Conservation (phyloP, 805 yeast genomes). For the Teunomyces aglyptinius region DNA sequence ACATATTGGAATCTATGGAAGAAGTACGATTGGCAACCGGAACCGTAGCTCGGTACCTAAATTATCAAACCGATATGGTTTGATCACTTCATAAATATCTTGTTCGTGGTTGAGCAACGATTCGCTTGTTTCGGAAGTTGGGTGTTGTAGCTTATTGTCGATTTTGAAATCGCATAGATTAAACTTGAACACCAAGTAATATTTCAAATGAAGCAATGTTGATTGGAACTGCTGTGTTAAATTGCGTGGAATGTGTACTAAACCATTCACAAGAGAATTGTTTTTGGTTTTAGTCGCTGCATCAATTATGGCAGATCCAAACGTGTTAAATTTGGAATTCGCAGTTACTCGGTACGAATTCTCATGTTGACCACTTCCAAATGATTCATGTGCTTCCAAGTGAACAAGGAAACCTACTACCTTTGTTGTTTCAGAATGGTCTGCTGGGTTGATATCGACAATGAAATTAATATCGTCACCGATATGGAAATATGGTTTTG, state of each 20-base stretch:
- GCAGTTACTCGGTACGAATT: conserved; percentile 37
- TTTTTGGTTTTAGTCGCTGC: conserved; percentile 5
- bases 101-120: conserved; percentile 4
- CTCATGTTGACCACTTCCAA: conserved; percentile 13
- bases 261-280: conserved; percentile 20
- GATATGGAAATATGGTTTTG: conserved; percentile 34
- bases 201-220: conserved; percentile 34
- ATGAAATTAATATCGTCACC: conserved; percentile 39
- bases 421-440: conserved; percentile 15
- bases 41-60: conserved; percentile 29
- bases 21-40: conserved; percentile 20
- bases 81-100: conserved; percentile 6
- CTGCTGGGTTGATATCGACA: conserved; percentile 25
- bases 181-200: conserved; percentile 36
- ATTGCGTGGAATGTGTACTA: conserved; percentile 29
- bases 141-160: not conserved
- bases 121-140: not conserved
- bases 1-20: not conserved
- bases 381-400: conserved; percentile 41
- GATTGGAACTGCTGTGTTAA: conserved; percentile 38
- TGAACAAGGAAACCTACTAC: conserved; percentile 34
- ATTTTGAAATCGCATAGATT: conserved; percentile 27
- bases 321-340: conserved; percentile 29
- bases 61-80: conserved; percentile 21
- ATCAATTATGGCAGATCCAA: conserved; percentile 26